Evolutionary conservation across 305 asterid species (phyloP).

Genomic region (Rubia tinctorum): DNA sequence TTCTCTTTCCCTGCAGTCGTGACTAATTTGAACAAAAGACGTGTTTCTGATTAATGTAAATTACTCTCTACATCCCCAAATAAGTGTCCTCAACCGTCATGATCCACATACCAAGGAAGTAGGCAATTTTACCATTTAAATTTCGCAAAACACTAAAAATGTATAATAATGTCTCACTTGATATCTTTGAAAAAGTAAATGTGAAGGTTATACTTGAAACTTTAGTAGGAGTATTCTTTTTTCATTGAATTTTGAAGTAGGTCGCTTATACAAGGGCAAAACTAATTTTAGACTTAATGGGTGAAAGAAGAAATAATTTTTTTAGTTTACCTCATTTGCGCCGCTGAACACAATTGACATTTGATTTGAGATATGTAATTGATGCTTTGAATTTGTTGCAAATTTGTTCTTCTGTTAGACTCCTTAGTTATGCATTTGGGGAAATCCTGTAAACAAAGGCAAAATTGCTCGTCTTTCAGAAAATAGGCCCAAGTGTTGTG

Average conservation of each 20-base stretch:
- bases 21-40: background rate
- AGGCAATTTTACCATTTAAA: background rate
- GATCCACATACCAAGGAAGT: background rate
- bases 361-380: background rate
- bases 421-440: conserved; percentile 2
- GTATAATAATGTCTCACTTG: background rate
- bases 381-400: background rate
- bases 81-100: background rate
- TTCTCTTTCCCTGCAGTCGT: background rate
- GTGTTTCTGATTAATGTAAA: background rate
- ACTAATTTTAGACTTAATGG: too few species aligned
- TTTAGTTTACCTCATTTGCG: too few species aligned
- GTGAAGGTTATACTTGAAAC: too few species aligned
- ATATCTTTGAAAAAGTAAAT: background rate
- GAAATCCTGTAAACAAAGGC: too few species aligned
- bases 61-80: background rate
- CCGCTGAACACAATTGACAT: too few species aligned
- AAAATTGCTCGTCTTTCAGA: too few species aligned
- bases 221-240: too few species aligned
- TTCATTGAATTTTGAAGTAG: too few species aligned
- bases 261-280: too few species aligned
- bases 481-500: too few species aligned
- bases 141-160: background rate
- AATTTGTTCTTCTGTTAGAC: background rate
- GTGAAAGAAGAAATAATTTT: too few species aligned